Conservation (phyloP, 257 asterid species). For the Apocynum venetum region DNA sequence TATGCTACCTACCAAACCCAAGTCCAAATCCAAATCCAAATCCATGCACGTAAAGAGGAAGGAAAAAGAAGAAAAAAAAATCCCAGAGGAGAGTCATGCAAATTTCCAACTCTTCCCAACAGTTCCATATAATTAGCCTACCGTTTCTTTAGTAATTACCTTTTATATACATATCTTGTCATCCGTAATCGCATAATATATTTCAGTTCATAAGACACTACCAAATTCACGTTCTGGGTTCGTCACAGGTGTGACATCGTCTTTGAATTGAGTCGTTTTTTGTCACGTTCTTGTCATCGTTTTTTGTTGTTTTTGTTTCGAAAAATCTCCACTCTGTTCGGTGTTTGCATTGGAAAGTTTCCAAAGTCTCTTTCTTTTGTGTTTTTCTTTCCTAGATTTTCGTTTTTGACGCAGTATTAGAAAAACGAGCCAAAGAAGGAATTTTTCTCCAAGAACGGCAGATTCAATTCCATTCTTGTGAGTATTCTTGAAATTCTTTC, state of each 20-base stretch:
- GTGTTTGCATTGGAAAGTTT: background rate
- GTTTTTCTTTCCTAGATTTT: conserved; percentile 5
- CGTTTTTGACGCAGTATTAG: conserved; percentile 10
- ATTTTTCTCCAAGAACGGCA: background rate
- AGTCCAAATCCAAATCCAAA: background rate
- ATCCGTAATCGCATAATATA: background rate
- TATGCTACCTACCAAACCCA: no score
- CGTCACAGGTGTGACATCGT: no score
- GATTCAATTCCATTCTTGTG: conserved; percentile 2
- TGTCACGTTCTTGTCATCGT: background rate
- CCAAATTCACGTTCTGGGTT: background rate
- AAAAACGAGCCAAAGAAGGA: background rate
- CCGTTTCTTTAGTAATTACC: background rate
- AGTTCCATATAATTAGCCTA: background rate
- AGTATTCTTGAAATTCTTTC: background rate
- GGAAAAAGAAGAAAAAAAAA: background rate
- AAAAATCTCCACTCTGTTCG: conserved; percentile 10
- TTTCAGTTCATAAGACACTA: background rate
- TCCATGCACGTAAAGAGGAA: conserved; percentile 11
- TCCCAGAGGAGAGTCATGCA: background rate
- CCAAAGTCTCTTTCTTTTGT: background rate
- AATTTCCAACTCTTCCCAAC: background rate
- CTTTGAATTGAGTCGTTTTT: background rate
- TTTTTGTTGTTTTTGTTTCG: background rate
- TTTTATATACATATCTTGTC: background rate